These are phyloP conservation scores for Hyphopichia homilentoma DNA, from an alignment of 805 yeast species.

Conservation along the genomic window DNA sequence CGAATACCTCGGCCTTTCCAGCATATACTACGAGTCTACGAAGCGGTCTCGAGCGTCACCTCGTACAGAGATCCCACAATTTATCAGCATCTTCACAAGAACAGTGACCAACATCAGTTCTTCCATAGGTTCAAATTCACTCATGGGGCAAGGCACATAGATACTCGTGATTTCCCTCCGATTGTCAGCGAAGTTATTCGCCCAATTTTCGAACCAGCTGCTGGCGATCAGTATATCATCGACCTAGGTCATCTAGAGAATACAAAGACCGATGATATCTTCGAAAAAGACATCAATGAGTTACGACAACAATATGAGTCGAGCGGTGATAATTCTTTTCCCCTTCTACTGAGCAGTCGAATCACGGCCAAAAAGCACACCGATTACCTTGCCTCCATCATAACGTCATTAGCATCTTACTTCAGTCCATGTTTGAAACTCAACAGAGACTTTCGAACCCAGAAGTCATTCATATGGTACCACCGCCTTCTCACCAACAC, in stretches of 20 bases:
- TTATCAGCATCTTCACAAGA: background rate
- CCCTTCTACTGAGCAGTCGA: background rate
- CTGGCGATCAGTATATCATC: too few relatives aligned
- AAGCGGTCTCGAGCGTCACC: background rate
- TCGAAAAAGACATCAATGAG: background rate
- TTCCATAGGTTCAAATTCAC: too few relatives aligned
- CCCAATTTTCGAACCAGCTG: background rate
- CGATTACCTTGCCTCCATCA: conserved; percentile 1
- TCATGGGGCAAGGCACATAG: too few relatives aligned
- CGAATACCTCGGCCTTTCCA: background rate
- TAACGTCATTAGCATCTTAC: background rate
- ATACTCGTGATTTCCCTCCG: background rate
- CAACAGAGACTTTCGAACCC: background rate
- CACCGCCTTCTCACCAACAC: conserved; percentile 1
- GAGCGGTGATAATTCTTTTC: background rate
- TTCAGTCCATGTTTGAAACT: background rate
- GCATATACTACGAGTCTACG: background rate
- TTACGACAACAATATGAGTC: too few relatives aligned
- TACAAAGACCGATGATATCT: conserved; percentile 1
- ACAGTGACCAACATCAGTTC: too few relatives aligned
- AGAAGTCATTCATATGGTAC: background rate
- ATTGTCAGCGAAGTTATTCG: background rate
- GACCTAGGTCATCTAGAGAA: conserved; percentile 1
- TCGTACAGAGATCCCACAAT: too few relatives aligned
- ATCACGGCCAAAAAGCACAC: background rate